Conservation (phyloP, 805 yeast genomes). For the Candida wancherniae region DNA sequence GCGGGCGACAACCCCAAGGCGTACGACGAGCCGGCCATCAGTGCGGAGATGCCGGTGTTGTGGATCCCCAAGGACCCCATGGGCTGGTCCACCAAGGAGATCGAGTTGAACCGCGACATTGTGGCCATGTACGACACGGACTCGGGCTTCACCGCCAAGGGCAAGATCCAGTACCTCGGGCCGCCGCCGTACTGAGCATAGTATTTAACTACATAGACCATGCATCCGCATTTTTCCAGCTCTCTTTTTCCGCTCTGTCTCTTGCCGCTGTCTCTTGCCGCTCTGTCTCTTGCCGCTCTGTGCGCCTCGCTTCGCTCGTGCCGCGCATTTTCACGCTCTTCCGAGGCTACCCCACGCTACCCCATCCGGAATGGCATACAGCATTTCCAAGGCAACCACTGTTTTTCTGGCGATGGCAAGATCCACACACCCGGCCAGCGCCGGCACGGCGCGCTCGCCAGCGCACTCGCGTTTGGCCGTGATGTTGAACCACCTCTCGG, state of each 20-base stretch:
- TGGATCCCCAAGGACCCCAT: constrained; percentile 92
- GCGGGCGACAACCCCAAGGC: constrained; percentile 54
- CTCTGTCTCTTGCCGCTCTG: not conserved
- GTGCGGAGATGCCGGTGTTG: constrained; percentile 63
- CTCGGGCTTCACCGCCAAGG: constrained; percentile 46
- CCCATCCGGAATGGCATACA: too few species aligned
- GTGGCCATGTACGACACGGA: constrained; percentile 66
- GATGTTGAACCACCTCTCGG: constrained; percentile 10
- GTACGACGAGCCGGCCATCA: constrained; percentile 70
- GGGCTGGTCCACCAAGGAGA: constrained; percentile 68
- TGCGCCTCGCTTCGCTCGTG: too few species aligned
- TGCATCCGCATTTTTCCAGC: not conserved
- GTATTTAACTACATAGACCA: not conserved
- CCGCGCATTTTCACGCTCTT: too few species aligned
- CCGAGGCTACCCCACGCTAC: too few species aligned
- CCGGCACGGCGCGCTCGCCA: not conserved
- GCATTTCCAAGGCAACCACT: too few species aligned
- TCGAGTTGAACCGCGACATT: constrained; percentile 49
- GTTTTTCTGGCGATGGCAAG: too few species aligned
- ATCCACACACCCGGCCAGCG: too few species aligned
- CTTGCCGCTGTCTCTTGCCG: not conserved
- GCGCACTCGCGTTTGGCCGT: constrained; percentile 10
- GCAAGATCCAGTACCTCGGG: constrained; percentile 29
- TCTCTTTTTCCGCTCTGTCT: not conserved
- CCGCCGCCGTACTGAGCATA: constrained; percentile 25